Base-by-base conservation (phyloP, 2,329 filamentous ascomycete species). In the Teratosphaeriaceae sp. region DNA sequence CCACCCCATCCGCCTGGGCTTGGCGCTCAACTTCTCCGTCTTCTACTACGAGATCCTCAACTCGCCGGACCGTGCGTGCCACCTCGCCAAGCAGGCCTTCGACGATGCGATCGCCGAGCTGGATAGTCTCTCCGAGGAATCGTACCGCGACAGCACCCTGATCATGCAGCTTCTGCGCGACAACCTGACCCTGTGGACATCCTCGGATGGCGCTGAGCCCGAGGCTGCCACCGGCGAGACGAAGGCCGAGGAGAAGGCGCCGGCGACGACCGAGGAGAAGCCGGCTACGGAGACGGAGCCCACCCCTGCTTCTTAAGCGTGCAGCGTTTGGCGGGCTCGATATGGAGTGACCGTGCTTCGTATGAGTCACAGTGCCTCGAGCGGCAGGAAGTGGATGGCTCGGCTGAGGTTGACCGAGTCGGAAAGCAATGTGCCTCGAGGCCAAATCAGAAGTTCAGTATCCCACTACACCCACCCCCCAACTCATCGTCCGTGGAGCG, bases 31-130 rank as follows among this genome's bases (percentile, higher is more conserved):
- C 84, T 96, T 97, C 82, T 96, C 89, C 53, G 90, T 96, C 63
- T 96, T 96, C 79, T 95, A 95, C 82, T 95, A 96, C 73, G 92
- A 96, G 80, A 96, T 96, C 68, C 78, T 96, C 66, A 97, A 96
- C 84, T 94, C 89, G 26, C 90, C 89, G 63, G 89, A 96, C 72
- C 88, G 86, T 66, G 90, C 90, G 65, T 97, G 90, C 82, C 90
- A 97, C 69, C 82, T 97, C 57, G 90, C 90, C 72, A 97, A 97
- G 82, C 90, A 97, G 78, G 90, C 92, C 39, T 97, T 97, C 65
- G 90, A 97, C 68, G 90, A 96, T 69, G 90, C 90, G 63, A 96
- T 97, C 68, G 90, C 90, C 64, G 89, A 97, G 82, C 88, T 97
- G 60, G 90, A 97, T 77, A 94, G 88, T 40, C 79, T 97, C 54